These are phyloP conservation scores for Podospora appendiculata DNA, from an alignment of 495 filamentous ascomycete species.

Conservation along the genomic window DNA sequence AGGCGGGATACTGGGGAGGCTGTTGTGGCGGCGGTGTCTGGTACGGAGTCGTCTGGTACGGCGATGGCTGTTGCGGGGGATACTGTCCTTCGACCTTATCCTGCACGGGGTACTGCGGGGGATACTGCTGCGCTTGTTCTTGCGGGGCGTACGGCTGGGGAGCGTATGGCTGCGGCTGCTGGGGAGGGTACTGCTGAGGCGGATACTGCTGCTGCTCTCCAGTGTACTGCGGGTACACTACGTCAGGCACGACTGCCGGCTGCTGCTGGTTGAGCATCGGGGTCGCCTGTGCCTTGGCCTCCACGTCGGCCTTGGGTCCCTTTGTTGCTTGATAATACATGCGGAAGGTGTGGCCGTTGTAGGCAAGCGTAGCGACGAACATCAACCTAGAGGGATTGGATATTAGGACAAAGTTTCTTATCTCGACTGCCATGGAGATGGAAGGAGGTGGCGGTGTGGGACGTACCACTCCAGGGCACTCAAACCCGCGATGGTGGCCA, in stretches of 20 bases:
- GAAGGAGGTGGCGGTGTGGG: too few species aligned
- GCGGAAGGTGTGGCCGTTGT: constrained; percentile 34
- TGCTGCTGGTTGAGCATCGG: constrained; percentile 19
- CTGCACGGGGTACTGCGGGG: constrained; percentile 1
- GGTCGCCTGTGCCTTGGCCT: constrained; percentile 27
- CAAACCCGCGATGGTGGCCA: constrained; percentile 35
- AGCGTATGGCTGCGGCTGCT: constrained; percentile 8
- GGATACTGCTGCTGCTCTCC: constrained; percentile 12
- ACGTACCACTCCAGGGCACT: constrained; percentile 27
- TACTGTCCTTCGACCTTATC: not conserved
- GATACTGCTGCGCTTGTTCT: constrained; percentile 1
- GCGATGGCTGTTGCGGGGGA: not conserved
- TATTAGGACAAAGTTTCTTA: not conserved
- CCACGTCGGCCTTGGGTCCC: constrained; percentile 15
- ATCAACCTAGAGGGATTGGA: constrained; percentile 22
- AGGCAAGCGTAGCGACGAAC: constrained; percentile 37
- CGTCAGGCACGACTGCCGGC: constrained; percentile 4
- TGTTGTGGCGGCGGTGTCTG: too few species aligned
- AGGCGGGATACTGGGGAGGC: not conserved
- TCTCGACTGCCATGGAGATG: too few species aligned
- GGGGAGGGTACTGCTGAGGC: constrained; percentile 5
- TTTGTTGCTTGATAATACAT: constrained; percentile 22
- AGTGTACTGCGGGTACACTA: constrained; percentile 16
- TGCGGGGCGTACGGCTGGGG: not conserved
- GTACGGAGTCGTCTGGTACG: not conserved